Percentiles rank a stretch among this genome's conserved stretches.
Conservation (phyloP, 2,329 filamentous ascomycete genomes). For the Alternaria angustiovoidea region DNA sequence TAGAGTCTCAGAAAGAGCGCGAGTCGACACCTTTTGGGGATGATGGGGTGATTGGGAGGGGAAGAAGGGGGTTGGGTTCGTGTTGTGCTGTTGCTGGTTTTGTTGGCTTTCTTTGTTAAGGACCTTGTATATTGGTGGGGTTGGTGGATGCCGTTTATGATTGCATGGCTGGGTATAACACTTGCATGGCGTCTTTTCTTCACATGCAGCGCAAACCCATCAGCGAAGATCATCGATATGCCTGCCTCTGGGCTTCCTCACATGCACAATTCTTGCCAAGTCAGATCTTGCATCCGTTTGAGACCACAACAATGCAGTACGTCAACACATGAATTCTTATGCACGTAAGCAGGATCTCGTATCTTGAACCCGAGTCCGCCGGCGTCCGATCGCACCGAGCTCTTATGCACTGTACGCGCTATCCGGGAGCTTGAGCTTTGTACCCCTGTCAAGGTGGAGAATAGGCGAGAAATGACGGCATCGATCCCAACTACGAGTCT, state of each 20-base stretch:
- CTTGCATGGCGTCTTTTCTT: conserved; percentile 9
- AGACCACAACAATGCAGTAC: background rate
- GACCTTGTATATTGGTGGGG: conserved; percentile 9
- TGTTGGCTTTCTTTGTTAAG: background rate
- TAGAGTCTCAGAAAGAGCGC: conserved; percentile 30
- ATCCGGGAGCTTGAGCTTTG: background rate
- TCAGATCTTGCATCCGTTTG: background rate
- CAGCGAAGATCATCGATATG: background rate
- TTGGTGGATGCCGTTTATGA: background rate
- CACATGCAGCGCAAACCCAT: background rate
- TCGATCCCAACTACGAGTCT: conserved; percentile 36
- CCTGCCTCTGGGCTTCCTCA: background rate
- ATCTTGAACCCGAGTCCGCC: background rate
- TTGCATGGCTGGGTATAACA: background rate
- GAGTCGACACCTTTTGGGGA: conserved; percentile 16
- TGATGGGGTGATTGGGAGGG: background rate
- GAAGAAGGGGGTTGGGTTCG: background rate
- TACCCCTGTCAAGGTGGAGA: conserved; percentile 7
- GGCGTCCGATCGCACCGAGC: conserved; percentile 10
- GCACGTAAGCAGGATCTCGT: background rate
- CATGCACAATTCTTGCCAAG: background rate
- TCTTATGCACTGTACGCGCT: background rate
- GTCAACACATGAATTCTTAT: conserved; percentile 1
- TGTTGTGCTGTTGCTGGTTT: background rate
- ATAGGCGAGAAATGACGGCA: conserved; percentile 35